Conservation (phyloP, 202 grass and related monocot species). For the Sporobolus alterniflorus region DNA sequence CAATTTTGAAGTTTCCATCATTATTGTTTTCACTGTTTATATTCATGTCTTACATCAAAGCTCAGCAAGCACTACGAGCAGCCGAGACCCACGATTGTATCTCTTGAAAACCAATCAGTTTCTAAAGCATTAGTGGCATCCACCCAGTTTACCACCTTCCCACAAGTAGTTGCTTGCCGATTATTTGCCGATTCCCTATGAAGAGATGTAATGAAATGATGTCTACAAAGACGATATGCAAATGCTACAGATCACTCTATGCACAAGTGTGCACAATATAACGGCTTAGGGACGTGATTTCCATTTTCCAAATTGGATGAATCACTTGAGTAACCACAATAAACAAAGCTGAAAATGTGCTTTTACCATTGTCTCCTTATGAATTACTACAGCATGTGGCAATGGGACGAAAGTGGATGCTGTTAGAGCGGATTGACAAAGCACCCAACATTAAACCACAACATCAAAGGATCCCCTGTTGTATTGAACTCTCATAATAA, state of each 20-base stretch:
- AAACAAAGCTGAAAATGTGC: neutral
- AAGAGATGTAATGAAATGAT: neutral
- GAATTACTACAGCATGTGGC: neutral
- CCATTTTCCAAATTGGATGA: neutral
- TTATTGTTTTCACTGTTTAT: neutral
- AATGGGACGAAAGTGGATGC: neutral
- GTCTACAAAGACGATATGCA: neutral
- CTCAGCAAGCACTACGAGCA: neutral
- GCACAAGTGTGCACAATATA: neutral
- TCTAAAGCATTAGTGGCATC: neutral
- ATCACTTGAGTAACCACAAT: constrained; percentile 6
- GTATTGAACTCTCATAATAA: neutral
- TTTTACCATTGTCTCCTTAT: neutral
- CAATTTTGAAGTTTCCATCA: neutral
- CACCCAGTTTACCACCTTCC: neutral
- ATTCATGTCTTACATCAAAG: neutral
- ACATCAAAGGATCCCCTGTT: neutral
- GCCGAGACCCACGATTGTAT: neutral
- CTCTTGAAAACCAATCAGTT: neutral
- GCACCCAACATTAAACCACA: constrained; percentile 7
- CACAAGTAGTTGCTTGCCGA: neutral
- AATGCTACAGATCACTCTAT: neutral
- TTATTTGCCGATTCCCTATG: neutral
- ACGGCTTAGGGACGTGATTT: neutral
- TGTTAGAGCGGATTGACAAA: neutral